These are phyloP conservation scores for Artemisia annua DNA, from an alignment of 129 eudicot species.

Conservation along the genomic window DNA sequence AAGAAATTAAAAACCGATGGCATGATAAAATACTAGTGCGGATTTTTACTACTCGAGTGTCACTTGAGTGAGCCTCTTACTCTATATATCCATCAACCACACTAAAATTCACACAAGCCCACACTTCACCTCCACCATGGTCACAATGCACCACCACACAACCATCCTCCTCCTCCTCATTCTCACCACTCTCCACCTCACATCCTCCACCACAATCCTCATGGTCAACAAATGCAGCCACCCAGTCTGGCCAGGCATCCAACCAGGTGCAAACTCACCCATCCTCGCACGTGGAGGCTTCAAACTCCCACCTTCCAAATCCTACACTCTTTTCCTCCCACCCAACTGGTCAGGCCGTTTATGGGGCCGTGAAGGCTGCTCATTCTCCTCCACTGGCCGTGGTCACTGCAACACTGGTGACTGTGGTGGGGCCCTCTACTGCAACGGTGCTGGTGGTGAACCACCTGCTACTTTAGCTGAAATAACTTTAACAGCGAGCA, in stretches of 20 bases:
- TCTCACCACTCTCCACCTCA: conserved; percentile 2
- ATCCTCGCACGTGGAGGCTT: conserved; percentile 87
- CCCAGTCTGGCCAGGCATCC: conserved; percentile 98
- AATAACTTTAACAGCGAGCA: conserved; percentile 82
- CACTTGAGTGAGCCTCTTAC: not conserved
- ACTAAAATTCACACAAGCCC: not conserved
- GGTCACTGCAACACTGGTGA: conserved; percentile 94
- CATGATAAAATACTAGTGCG: not conserved
- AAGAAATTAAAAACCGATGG: too few species aligned
- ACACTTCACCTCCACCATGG: too few species aligned
- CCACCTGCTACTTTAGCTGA: conserved; percentile 95
- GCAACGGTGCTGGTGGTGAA: conserved; percentile 82
- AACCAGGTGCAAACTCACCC: conserved; percentile 75
- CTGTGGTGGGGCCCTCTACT: conserved; percentile 84
- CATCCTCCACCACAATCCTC: conserved; percentile 63
- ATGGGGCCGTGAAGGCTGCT: conserved; percentile 97
- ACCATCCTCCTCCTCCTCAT: conserved; percentile 6
- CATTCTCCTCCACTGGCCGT: conserved; percentile 64
- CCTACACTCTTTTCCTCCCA: conserved; percentile 68
- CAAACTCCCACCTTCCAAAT: conserved; percentile 59
- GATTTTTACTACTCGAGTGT: not conserved
- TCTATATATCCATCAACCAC: not conserved
- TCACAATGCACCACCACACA: conserved; percentile 25
- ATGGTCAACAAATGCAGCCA: conserved; percentile 74
- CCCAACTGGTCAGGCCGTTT: conserved; percentile 89